These are phyloP conservation scores for Agrocybe pediades DNA, from an alignment of 768 basidiomycete species.

Conservation along the genomic window DNA sequence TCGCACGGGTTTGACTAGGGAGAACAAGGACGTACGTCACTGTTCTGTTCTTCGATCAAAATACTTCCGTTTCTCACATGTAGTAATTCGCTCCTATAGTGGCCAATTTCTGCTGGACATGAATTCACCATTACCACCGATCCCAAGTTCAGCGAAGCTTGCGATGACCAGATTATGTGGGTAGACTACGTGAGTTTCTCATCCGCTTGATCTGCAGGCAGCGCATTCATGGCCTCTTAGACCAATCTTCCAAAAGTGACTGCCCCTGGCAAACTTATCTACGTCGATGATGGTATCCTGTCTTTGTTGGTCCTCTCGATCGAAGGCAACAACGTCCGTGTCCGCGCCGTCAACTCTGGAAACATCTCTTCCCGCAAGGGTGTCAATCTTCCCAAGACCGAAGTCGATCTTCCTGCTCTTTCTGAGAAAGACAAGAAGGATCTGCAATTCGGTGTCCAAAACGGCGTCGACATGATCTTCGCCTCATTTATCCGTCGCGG, in stretches of 20 bases:
- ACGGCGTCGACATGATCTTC: constrained; percentile 99
- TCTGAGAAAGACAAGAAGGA: constrained; percentile 99
- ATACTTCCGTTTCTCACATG: constrained; percentile 14
- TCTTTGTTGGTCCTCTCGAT: constrained; percentile 91
- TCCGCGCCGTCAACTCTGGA: constrained; percentile 90
- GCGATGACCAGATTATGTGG: constrained; percentile 85
- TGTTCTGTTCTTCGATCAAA: constrained; percentile 5
- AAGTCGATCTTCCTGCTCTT: constrained; percentile 95
- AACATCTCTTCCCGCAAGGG: constrained; percentile 96
- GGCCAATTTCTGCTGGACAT: constrained; percentile 86
- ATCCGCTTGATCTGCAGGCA: constrained; percentile 1
- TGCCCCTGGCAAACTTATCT: constrained; percentile 95
- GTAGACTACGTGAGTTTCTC: constrained; percentile 85
- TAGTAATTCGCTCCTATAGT: constrained; percentile 40
- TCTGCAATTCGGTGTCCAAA: constrained; percentile 91
- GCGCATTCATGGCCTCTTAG: constrained; percentile 37
- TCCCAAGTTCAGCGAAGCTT: constrained; percentile 70
- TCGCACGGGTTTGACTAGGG: constrained; percentile 91
- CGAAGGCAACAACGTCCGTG: constrained; percentile 78
- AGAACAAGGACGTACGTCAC: constrained; percentile 77
- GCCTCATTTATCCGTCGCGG: constrained; percentile 98
- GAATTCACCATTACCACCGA: constrained; percentile 93
- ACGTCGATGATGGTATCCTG: constrained; percentile 97
- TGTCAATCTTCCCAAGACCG: constrained; percentile 98
- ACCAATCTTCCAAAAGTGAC: constrained; percentile 94